Base-by-base conservation (phyloP, 192 early-diverging fungal species). In the Coemansia sp. region DNA sequence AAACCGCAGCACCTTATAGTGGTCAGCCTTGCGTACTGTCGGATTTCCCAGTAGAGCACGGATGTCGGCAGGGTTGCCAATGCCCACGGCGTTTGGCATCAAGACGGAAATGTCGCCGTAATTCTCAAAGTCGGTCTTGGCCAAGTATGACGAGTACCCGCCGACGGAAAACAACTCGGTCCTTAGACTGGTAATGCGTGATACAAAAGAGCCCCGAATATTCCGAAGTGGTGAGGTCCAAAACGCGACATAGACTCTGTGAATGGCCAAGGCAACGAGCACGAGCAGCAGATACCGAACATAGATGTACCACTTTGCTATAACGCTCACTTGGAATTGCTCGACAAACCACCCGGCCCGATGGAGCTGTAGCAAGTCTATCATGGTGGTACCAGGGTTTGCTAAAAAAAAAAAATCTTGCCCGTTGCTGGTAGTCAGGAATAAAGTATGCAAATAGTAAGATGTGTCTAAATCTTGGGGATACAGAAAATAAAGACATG, bases 1-100 rank as follows among this genome's bases (percentile, higher is more conserved):
- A 49, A 81, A 81, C n/a, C 58, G 71, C 23, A 82, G 62, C 11
- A 66, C 69, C 17, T 66, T 66, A 57, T 82, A 82, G 55, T 68
- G 73, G n/a, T 57, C 35, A 11, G 64, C 49, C 52, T 76, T 82
- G 35, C 68, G 67, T 8, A 76, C 68, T 26, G 23, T 39, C 1
- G 64, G 30, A 26, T 73, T 68, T 28, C 64, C 59, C 13, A 82
- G 71, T 60, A 82, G 19, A 4, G 19, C 38, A n/a, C 74, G 70
- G 21, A 76, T 74, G 37, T 82, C 74, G 1, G 26, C 40, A 4
- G 79, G 79, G 35, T 76, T 76, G 61, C 71, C 65, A 28, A 82
- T 76, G 23, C 55, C 43, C 13, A 82, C 62, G 8, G 75, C 63
- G 35, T 67, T 47, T 0, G 74, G 70, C 7, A 60, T 66, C 23